Evolutionary conservation across 192 early-diverging fungal species (phyloP).

Genomic region (Gorgonomyces haynaldii): DNA sequence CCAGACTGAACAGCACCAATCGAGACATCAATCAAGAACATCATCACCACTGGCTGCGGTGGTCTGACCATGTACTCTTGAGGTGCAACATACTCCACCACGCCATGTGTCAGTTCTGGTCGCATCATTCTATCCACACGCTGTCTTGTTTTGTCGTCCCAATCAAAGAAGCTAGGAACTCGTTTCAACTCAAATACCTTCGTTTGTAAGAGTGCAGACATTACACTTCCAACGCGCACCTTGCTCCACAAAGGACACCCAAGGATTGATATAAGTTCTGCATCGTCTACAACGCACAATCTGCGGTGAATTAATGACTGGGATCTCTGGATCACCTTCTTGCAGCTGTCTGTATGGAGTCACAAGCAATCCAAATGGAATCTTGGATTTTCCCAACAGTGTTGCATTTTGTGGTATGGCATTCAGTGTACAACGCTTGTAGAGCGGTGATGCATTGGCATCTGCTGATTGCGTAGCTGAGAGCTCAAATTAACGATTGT

Average conservation of each 20-base stretch:
- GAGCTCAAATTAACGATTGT: no score
- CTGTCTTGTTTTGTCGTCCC: conserved; percentile 58
- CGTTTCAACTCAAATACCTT: conserved; percentile 38
- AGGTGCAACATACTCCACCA: conserved; percentile 91
- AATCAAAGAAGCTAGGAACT: conserved; percentile 45
- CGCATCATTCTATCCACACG: conserved; percentile 78
- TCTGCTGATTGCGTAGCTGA: conserved; percentile 31
- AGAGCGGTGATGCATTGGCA: conserved; percentile 60
- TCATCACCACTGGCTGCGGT: conserved; percentile 87
- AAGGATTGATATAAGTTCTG: conserved; percentile 94
- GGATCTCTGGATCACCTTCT: conserved; percentile 64
- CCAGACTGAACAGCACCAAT: conserved; percentile 77
- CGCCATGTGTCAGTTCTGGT: conserved; percentile 76
- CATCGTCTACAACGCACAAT: conserved; percentile 93
- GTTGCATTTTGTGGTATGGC: conserved; percentile 72
- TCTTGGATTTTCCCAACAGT: conserved; percentile 73
- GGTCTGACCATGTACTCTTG: conserved; percentile 97
- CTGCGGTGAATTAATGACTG: conserved; percentile 73
- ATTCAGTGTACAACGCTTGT: conserved; percentile 85
- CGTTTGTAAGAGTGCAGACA: conserved; percentile 84
- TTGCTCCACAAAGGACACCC: conserved; percentile 88
- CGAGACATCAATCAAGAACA: conserved; percentile 93
- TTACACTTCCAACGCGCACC: conserved; percentile 96
- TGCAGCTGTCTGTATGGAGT: conserved; percentile 74
- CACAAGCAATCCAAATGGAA: conserved; percentile 82